Evolutionary conservation across 805 yeast genomes (phyloP).

Genomic region (Yamadazyma sp.): DNA sequence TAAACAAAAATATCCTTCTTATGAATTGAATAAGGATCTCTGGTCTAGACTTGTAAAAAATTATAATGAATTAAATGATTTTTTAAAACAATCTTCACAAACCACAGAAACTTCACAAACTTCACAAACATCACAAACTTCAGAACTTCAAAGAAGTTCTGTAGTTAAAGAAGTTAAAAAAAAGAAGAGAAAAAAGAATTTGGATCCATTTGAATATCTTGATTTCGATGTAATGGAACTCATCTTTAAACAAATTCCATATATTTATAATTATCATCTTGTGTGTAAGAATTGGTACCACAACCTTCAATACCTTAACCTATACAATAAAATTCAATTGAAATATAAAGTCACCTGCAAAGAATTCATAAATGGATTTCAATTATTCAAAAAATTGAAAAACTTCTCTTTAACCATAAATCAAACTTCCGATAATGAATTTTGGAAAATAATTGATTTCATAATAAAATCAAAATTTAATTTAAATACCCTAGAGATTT

Average conservation of each 20-base stretch:
- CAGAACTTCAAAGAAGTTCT: too few relatives aligned
- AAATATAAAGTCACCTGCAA: constrained; percentile 22
- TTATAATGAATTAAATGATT: constrained; percentile 20
- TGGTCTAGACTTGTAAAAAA: constrained; percentile 22
- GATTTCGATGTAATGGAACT: constrained; percentile 28
- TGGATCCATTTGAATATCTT: constrained; percentile 27
- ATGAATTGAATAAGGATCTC: constrained; percentile 17
- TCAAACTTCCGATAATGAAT: constrained; percentile 24
- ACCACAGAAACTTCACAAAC: background rate
- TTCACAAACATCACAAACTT: background rate
- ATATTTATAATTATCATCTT: constrained; percentile 25
- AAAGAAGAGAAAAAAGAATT: constrained; percentile 3
- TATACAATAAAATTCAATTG: constrained; percentile 22
- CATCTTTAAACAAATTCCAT: constrained; percentile 21
- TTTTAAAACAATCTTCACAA: constrained; percentile 15
- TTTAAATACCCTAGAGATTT: constrained; percentile 24
- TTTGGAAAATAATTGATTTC: constrained; percentile 25
- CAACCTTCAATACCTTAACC: constrained; percentile 18
- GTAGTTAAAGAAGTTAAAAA: background rate
- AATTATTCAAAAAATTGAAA: constrained; percentile 25
- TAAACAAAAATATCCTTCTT: constrained; percentile 23
- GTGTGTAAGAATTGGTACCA: constrained; percentile 35
- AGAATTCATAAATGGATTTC: constrained; percentile 29
- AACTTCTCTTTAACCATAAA: constrained; percentile 15
- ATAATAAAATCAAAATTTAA: constrained; percentile 22